Evolutionary conservation across 2,329 filamentous ascomycete genomes (phyloP), one percentile per base, ranked within the genome.

Genomic region (Hypoxylon sp.): DNA sequence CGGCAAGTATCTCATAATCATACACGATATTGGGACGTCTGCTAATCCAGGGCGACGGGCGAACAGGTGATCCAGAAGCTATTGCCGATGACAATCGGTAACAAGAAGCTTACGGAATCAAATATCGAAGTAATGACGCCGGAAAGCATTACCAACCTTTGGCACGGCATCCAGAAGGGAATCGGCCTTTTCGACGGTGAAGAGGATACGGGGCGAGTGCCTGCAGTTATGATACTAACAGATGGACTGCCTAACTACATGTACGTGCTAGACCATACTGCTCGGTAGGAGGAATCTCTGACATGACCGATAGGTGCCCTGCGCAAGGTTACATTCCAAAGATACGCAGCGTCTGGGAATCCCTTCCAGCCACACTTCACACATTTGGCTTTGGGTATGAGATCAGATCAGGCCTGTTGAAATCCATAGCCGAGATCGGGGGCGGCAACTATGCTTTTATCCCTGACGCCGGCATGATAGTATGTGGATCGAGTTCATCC

Each of bases 371-470:
- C 11, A 78, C 80, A 0, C 82, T 83, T 72, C 80, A 85, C 70
- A 86, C 84, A 0, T 87, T 87, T 72, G 84, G 84, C 2, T 87
- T 87, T 55, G 84, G 84, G 3, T 84, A 85, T 65, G 48, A 70
- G 1, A 75, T 86, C 32, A 72, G 75, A 4, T 85, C 87, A 0
- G 84, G 83, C 0, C 76, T 89, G 16, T 78, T 90, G 56, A 87
- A 87, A 75, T 85, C 86, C 1, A 85, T 90, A 48, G 82, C 87
- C 1, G 86, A 89, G 70, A 76, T 84, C 49, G 82, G 84, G 0
- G 78, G 81, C 2, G 87, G 87, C 1, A 86, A 83, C 72, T 90
- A 87, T 61, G 78, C 85, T 7, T 89, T 89, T 67, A 89, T 89
- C 16, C 84, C 86, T 0, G 87, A 89, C 56, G 82, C 85, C 0